Evolutionary conservation across 225 moss, liverwort and hornwort species (phyloP), one percentile per base, ranked within the genome.

Genomic region (Rhytidiadelphus loreus): DNA sequence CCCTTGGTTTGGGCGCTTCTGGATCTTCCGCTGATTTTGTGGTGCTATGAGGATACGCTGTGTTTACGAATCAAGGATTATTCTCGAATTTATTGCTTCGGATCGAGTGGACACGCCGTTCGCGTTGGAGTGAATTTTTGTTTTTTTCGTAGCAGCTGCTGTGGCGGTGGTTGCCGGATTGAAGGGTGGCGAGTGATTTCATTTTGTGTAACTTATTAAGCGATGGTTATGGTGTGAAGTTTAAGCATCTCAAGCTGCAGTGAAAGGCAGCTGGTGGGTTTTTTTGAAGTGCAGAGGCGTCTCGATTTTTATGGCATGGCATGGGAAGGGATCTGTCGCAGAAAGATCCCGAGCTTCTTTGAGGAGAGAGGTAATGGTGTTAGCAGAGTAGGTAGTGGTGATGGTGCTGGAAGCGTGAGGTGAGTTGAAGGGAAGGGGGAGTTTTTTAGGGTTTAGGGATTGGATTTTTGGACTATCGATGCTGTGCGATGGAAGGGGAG

Each of bases 401-500:
- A 78, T 65, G 86, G 82, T 87, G 70, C 46, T 44, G 53, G 35
- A 44, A 50, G 75, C 41, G 46, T 85, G 87, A 75, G 71, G 71
- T 55, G 59, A 85, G 65, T 24, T 41, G 65, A 62, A 46, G 50
- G 50, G 69, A 4, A 59, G 9, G 61, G 13, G 29, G n/a, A 75
- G 75, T 8, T 78, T 83, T 88, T 87, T 88, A 90, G 90, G 92
- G 90, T 88, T 90, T 86, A 87, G 74, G 60, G 73, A 81, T 65
- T 87, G 83, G 85, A 90, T 75, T 81, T 53, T 63, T 52, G n/a
- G 64, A 33, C 39, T 53, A 89, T 77, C 85, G 90, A 90, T 92
- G 92, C 89, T 92, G 89, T 89, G 86, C 65, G 90, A 93, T 93
- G 93, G 92, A 93, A 77, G 91, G 91, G 84, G 93, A 92, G 90